Percentiles rank a stretch among this genome's conserved stretches.
Conservation (phyloP, 164 flowering plant species). For the Buxus sempervirens region DNA sequence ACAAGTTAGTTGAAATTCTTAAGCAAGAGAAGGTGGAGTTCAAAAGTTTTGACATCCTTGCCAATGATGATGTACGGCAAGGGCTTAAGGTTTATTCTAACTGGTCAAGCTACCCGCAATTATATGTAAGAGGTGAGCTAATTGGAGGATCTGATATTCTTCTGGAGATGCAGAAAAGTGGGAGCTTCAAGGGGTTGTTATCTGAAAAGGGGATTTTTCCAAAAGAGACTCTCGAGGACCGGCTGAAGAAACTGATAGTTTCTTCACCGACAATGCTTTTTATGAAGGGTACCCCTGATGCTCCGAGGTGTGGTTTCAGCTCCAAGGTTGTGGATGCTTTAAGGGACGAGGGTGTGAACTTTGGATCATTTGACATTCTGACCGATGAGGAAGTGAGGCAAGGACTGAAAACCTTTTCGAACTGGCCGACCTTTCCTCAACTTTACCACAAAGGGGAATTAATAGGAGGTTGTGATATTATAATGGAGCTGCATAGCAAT, state of each 20-base stretch:
- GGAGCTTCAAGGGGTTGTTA: constrained; percentile 63
- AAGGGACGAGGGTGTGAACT: constrained; percentile 59
- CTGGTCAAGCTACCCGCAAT: constrained; percentile 97
- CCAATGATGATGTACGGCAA: constrained; percentile 88
- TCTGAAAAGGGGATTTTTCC: constrained; percentile 55
- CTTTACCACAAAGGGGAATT: constrained; percentile 89
- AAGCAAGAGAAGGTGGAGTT: constrained; percentile 67
- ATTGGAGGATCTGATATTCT: constrained; percentile 94
- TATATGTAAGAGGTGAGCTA: constrained; percentile 79
- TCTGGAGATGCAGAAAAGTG: constrained; percentile 93
- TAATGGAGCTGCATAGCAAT: constrained; percentile 58
- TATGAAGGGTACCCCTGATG: constrained; percentile 94
- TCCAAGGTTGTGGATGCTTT: constrained; percentile 83
- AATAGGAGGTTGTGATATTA: constrained; percentile 89
- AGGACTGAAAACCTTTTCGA: constrained; percentile 75
- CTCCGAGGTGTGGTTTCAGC: constrained; percentile 90
- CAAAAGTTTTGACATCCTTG: constrained; percentile 68
- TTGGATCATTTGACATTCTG: constrained; percentile 81
- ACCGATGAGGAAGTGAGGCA: constrained; percentile 81
- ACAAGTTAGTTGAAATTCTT: constrained; percentile 88
- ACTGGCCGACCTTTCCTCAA: constrained; percentile 97
- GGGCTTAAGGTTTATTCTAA: constrained; percentile 89
- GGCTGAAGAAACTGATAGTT: constrained; percentile 47
- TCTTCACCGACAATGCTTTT: constrained; percentile 81
- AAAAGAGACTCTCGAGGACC: constrained; percentile 57